phyloP scores from a whole-genome alignment of 2,329 filamentous ascomycete genomes.

The Gliomastix tumulicola region DNA sequence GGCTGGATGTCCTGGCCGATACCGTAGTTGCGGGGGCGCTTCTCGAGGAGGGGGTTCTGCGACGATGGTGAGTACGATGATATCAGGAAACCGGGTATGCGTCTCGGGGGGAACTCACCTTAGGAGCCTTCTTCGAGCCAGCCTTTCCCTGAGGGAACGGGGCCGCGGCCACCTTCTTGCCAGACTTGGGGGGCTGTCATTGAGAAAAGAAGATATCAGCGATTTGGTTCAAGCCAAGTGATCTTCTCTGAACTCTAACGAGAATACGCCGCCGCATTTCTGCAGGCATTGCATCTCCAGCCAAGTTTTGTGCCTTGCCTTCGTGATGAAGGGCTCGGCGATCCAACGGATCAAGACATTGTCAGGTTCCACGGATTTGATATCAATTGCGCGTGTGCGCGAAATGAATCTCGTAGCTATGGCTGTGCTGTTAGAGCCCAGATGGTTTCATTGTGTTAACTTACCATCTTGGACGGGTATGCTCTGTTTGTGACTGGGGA shows the following conservation, averaged over 20 bases:
- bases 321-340: too few species aligned
- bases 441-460: conserved; percentile 18
- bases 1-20: conserved; percentile 99
- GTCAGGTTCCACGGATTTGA: too few species aligned
- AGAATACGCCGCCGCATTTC: conserved; percentile 54
- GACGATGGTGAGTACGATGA: too few species aligned
- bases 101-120: conserved; percentile 75
- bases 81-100: too few species aligned
- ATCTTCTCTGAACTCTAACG: conserved; percentile 93
- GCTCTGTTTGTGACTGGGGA: conserved; percentile 19
- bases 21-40: conserved; percentile 93
- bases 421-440: conserved; percentile 32
- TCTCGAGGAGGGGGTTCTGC: conserved; percentile 99
- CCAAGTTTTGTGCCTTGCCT: conserved; percentile 63
- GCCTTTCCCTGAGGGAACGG: conserved; percentile 95
- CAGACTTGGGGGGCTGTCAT: conserved; percentile 99
- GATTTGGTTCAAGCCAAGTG: conserved; percentile 66
- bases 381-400: conserved; percentile 22
- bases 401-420: conserved; percentile 25
- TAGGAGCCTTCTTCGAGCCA: conserved; percentile 86
- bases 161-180: conserved; percentile 97
- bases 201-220: conserved; percentile 99
- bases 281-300: conserved; percentile 51
- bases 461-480: conserved; percentile 34
- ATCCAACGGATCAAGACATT: too few species aligned